A percentile compares a stretch with the other conserved stretches of the same genome.
Conservation (phyloP, 192 early-diverging fungal species). For the Podila verticillata region DNA sequence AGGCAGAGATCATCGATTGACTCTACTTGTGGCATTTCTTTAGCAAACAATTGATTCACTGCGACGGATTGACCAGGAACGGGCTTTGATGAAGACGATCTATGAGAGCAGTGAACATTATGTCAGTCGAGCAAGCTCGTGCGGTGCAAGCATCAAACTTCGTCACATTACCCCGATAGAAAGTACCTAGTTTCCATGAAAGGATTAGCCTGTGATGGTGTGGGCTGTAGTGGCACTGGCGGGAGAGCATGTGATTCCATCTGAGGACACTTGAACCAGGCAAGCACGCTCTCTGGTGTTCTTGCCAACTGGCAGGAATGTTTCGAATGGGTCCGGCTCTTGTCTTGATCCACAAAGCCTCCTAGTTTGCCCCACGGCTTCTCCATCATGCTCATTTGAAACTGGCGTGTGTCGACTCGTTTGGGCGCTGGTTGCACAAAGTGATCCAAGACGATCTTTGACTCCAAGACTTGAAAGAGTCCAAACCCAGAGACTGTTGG, state of each 20-base stretch:
- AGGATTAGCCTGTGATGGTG: not conserved
- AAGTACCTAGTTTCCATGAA: constrained; percentile 7
- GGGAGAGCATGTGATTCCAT: not conserved
- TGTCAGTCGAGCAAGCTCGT: not conserved
- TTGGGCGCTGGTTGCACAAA: not conserved
- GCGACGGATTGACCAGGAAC: constrained; percentile 19
- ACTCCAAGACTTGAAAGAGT: constrained; percentile 10
- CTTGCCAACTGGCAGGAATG: constrained; percentile 8
- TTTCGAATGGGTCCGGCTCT: not conserved
- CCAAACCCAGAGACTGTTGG: constrained; percentile 1
- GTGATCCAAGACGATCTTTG: not conserved
- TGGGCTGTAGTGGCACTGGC: not conserved
- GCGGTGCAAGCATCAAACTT: too few species aligned
- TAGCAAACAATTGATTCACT: not conserved
- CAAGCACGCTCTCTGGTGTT: constrained; percentile 1
- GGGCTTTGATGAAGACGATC: constrained; percentile 7
- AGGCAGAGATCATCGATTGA: constrained; percentile 35
- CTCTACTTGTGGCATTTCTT: not conserved
- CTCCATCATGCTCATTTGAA: constrained; percentile 34
- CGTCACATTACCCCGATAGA: too few species aligned
- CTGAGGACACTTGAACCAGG: not conserved
- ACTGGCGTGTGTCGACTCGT: not conserved
- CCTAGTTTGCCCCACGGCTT: constrained; percentile 29
- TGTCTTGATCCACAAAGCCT: constrained; percentile 18
- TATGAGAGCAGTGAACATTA: not conserved